Conservation (phyloP, 129 eudicot species). For the Tagetes erecta region DNA sequence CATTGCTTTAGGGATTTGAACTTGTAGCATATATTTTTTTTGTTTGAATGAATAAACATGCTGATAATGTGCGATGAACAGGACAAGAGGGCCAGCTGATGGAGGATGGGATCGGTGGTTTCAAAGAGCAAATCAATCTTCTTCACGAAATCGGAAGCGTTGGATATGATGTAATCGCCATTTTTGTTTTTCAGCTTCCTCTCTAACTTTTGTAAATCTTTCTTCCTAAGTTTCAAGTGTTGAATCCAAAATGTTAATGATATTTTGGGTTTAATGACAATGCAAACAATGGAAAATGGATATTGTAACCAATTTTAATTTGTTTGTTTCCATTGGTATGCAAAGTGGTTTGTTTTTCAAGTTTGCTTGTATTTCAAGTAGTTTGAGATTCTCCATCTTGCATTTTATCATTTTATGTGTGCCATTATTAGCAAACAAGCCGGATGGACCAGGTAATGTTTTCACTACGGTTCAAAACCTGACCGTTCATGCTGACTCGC, state of each 20-base stretch:
- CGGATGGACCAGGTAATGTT: too few relatives aligned
- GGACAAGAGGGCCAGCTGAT: conserved; percentile 73
- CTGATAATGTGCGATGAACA: conserved; percentile 25
- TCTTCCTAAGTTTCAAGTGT: conserved; percentile 21
- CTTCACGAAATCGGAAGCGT: conserved; percentile 54
- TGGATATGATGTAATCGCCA: conserved; percentile 49
- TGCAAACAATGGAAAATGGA: conserved; percentile 26
- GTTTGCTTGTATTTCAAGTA: not conserved
- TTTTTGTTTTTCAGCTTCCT: not conserved
- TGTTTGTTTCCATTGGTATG: conserved; percentile 20
- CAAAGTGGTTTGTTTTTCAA: conserved; percentile 6
- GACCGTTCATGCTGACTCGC: too few relatives aligned
- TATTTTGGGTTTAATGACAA: conserved; percentile 21
- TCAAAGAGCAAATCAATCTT: conserved; percentile 56
- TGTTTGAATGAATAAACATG: not conserved
- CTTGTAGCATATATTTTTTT: too few relatives aligned
- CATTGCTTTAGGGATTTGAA: not conserved
- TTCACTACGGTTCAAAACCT: too few relatives aligned
- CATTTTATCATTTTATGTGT: not conserved
- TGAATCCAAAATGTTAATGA: conserved; percentile 17
- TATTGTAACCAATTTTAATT: conserved; percentile 23
- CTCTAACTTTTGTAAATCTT: conserved; percentile 27
- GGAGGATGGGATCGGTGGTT: conserved; percentile 86
- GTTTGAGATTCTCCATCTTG: conserved; percentile 10
- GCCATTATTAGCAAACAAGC: not conserved